phyloP scores from a whole-genome alignment of 2,329 filamentous ascomycete species.

The Annulohypoxylon truncatum region DNA sequence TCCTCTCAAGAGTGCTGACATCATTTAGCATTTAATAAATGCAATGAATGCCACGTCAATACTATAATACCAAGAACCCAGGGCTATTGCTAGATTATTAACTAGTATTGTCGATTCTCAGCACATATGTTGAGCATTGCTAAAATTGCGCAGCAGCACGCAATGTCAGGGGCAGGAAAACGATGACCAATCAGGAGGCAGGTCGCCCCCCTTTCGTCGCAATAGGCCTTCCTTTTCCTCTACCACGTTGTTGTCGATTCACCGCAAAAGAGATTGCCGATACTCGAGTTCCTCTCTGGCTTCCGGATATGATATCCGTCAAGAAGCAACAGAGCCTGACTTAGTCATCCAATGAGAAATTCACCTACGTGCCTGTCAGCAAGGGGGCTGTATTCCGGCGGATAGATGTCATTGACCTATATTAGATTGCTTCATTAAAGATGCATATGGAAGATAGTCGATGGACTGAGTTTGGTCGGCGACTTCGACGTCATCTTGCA shows the following conservation, averaged over 20 bases:
- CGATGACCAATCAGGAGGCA: constrained; percentile 28
- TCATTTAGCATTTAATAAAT: constrained; percentile 26
- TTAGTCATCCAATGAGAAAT: constrained; percentile 29
- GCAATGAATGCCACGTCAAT: constrained; percentile 8
- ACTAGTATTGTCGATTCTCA: constrained; percentile 11
- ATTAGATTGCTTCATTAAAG: constrained; percentile 28
- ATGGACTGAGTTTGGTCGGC: background rate
- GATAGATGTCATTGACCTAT: constrained; percentile 16
- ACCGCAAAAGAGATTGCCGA: constrained; percentile 3
- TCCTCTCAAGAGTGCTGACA: constrained; percentile 5
- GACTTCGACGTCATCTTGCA: constrained; percentile 23
- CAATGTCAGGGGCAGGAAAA: constrained; percentile 27
- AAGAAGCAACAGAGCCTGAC: background rate
- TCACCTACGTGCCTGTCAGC: background rate
- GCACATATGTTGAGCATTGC: constrained; percentile 25
- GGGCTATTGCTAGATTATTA: background rate
- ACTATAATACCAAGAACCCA: background rate
- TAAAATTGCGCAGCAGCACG: constrained; percentile 34
- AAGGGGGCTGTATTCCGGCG: constrained; percentile 12
- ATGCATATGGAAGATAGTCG: background rate
- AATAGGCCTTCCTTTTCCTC: background rate
- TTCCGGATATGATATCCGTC: constrained; percentile 30
- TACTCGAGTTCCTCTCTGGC: constrained; percentile 6
- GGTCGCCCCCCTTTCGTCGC: constrained; percentile 23
- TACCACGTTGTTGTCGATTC: background rate